A percentile compares a stretch with the other conserved stretches of the same genome.
Evolutionary conservation across 306 rosid genomes (phyloP).

Genomic region (Pueraria montana): DNA sequence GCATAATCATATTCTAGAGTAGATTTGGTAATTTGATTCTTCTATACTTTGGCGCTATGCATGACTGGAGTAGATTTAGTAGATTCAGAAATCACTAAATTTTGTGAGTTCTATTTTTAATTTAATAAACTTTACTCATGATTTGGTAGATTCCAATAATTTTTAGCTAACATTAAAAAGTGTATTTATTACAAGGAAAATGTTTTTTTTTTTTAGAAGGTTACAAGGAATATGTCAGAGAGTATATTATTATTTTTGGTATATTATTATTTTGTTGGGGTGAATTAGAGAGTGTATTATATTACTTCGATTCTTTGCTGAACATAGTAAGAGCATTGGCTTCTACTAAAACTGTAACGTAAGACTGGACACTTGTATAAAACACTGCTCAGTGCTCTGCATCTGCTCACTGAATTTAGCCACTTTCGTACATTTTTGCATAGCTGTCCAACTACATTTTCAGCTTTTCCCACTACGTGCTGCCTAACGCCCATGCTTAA

Average conservation of each 20-base stretch:
- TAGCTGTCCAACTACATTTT: slow-evolving; percentile 37
- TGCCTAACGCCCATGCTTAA: not conserved
- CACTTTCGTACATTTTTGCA: slow-evolving; percentile 27
- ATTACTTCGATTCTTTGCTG: not conserved
- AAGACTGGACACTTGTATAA: not conserved
- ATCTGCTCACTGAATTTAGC: slow-evolving; percentile 16
- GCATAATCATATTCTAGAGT: not conserved
- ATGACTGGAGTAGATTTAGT: not conserved
- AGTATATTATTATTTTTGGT: too few relatives aligned
- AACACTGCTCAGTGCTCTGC: slow-evolving; percentile 1
- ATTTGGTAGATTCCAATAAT: too few relatives aligned
- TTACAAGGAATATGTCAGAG: too few relatives aligned
- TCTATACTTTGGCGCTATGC: not conserved
- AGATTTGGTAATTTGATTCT: not conserved
- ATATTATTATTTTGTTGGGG: too few relatives aligned
- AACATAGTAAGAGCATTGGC: not conserved
- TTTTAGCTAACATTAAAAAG: too few relatives aligned
- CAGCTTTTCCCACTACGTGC: slow-evolving; percentile 35
- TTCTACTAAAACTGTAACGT: not conserved
- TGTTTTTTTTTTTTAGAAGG: too few relatives aligned
- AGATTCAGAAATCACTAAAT: not conserved
- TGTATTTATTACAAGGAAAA: too few relatives aligned
- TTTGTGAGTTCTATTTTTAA: too few relatives aligned
- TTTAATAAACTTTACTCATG: too few relatives aligned
- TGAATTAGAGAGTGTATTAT: not conserved